These are phyloP conservation scores for Nakaseomyces sp. DNA, from an alignment of 1,139 yeast genomes.

Conservation along the genomic window DNA sequence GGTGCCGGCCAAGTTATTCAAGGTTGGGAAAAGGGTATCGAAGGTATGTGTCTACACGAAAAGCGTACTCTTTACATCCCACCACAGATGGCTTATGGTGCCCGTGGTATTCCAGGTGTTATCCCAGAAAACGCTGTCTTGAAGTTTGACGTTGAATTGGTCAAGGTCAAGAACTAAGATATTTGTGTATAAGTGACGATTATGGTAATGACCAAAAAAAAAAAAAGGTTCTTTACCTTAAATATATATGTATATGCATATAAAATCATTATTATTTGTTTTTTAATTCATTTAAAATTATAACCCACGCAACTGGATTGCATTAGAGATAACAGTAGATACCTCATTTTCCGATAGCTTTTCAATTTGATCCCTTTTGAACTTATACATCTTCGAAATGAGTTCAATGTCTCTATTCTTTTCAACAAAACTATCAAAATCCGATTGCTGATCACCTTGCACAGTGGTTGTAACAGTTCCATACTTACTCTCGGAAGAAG, in stretches of 20 bases:
- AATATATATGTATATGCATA: no score
- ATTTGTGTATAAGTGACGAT: no score
- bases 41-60: slow-evolving; percentile 81
- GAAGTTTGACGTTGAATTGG: slow-evolving; percentile 49
- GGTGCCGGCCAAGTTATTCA: slow-evolving; percentile 72
- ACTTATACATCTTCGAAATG: slow-evolving; percentile 33
- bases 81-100: slow-evolving; percentile 68
- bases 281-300: no score
- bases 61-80: slow-evolving; percentile 72
- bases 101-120: slow-evolving; percentile 61
- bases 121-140: slow-evolving; percentile 71
- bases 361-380: slow-evolving; percentile 16
- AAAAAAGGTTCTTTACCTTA: no score
- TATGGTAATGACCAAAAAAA: no score
- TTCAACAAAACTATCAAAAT: slow-evolving; percentile 32
- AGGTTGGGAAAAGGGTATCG: slow-evolving; percentile 84
- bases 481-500: slow-evolving; percentile 13
- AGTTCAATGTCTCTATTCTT: slow-evolving; percentile 29
- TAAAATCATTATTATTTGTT: no score
- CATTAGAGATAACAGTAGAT: slow-evolving; percentile 30
- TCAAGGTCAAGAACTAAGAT: slow-evolving; percentile 16
- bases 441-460: slow-evolving; percentile 30
- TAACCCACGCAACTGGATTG: slow-evolving; percentile 33
- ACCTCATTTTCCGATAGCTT: slow-evolving; percentile 17
- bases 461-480: slow-evolving; percentile 19